These are phyloP conservation scores for Wickerhamiella parazyma DNA, from an alignment of 805 yeast genomes.

Conservation along the genomic window DNA sequence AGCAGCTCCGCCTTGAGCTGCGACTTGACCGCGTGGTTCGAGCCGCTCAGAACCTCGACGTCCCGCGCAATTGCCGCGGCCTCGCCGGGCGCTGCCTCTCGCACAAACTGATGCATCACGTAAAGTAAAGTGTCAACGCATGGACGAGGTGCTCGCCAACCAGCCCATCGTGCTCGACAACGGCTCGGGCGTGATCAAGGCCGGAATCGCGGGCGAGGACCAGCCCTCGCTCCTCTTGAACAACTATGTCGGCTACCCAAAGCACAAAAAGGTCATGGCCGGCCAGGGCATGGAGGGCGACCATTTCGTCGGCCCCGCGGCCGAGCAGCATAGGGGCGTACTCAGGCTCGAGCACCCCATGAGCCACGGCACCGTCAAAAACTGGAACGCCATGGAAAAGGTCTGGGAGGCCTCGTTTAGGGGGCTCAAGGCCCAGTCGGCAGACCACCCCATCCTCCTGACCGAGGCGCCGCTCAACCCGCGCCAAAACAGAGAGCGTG, in stretches of 20 bases:
- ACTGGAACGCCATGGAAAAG: conserved; percentile 80
- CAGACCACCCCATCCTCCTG: conserved; percentile 75
- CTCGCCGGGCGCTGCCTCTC: conserved; percentile 48
- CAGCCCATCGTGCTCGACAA: conserved; percentile 71
- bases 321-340: conserved; percentile 69
- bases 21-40: conserved; percentile 12
- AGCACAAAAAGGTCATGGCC: conserved; percentile 73
- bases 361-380: conserved; percentile 58
- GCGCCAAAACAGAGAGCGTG: conserved; percentile 39
- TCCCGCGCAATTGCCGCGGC: conserved; percentile 30
- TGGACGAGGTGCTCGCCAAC: conserved; percentile 33
- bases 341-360: conserved; percentile 58
- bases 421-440: conserved; percentile 43
- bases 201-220: conserved; percentile 90
- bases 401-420: conserved; percentile 61
- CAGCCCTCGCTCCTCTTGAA: conserved; percentile 55
- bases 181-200: conserved; percentile 70
- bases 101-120: conserved; percentile 23
- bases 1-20: conserved; percentile 25
- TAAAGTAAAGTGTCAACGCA: background rate
- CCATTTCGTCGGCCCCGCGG: conserved; percentile 59
- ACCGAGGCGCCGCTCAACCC: conserved; percentile 88
- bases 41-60: conserved; percentile 24
- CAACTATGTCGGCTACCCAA: conserved; percentile 65
- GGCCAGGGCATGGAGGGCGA: conserved; percentile 46